Base-by-base conservation (phyloP, 805 yeast species). In the Saccharomycopsis amapae region DNA sequence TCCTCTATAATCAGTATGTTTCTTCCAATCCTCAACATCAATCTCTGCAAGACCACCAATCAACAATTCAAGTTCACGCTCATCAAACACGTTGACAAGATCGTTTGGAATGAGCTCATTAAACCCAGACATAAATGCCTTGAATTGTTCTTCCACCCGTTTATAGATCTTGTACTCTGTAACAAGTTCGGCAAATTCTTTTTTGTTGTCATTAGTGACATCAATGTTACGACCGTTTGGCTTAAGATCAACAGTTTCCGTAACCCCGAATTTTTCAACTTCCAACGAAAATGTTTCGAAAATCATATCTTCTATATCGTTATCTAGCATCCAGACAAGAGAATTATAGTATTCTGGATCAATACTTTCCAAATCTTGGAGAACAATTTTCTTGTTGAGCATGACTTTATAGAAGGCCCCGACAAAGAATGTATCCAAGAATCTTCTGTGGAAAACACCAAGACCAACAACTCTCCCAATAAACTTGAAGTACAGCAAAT, bases 1-100 rank as follows among this genome's bases (percentile, higher is more conserved):
- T 4, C 98, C 98, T 69, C 98, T 79, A 68, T 93, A 93, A 65
- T 93, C 99, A 18, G 99, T 93, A 64, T 93, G 97, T 63, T 87
- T 89, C 69, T 88, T 93, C 99, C 99, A 93, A 70, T 93, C 99
- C 54, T 89, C 97, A 48, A 90, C 85, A 65, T 93, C 98, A 58
- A 93, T 90, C 59, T 93, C 98, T 2, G 97, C 93, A 60, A 93
- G 80, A 65, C 99, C 99, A 63, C 98, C 98, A 65, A 93, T 93
- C 61, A 93, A 76, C 62, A 93, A 71, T 71, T 93, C 99, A 54
- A 93, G 71, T 67, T 93, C 99, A 64, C 97, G 82, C 69, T 93
- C 98, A 66, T 93, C 98, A 62, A 93, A 93, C 37, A 93, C 98
- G 55, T 85, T 87, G 46, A 93, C 95, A 51, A 93, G 71, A 63